phyloP scores from a whole-genome alignment of 495 filamentous ascomycete species.

The Xylona heveae region DNA sequence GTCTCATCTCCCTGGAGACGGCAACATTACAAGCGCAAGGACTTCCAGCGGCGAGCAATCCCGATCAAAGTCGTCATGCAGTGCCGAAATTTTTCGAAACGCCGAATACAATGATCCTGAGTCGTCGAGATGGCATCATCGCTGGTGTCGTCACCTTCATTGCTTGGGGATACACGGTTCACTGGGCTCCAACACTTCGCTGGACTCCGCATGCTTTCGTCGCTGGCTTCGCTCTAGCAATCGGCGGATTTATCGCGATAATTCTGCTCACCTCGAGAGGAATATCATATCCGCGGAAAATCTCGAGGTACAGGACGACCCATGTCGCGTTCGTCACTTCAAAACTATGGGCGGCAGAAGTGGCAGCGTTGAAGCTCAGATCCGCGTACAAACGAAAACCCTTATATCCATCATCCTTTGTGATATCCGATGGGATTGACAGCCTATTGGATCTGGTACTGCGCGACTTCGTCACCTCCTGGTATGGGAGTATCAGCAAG shows the following conservation, averaged over 20 bases:
- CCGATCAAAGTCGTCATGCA: conserved; percentile 6
- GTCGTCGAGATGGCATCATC: conserved; percentile 49
- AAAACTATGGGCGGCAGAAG: conserved; percentile 45
- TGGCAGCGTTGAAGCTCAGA: conserved; percentile 25
- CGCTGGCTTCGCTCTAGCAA: conserved; percentile 34
- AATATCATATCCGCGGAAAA: conserved; percentile 17
- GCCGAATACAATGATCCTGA: conserved; percentile 48
- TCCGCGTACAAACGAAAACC: conserved; percentile 28
- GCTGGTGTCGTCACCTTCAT: conserved; percentile 52
- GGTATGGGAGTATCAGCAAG: conserved; percentile 73
- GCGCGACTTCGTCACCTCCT: conserved; percentile 69
- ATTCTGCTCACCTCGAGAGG: conserved; percentile 39
- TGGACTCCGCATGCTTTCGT: conserved; percentile 64
- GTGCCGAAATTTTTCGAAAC: conserved; percentile 3
- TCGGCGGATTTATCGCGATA: conserved; percentile 30
- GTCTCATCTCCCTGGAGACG: no score
- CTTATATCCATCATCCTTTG: conserved; percentile 57
- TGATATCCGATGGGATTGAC: conserved; percentile 64
- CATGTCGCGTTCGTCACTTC: conserved; percentile 39
- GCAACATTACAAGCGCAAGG: no score
- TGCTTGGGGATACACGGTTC: conserved; percentile 63
- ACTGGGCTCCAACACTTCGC: conserved; percentile 60
- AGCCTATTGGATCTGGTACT: conserved; percentile 54
- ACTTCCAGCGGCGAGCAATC: background rate
- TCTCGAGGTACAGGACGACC: conserved; percentile 18